Evolutionary conservation across 441 rosid genomes (phyloP).

Genomic region (Gossypium davidsonii): DNA sequence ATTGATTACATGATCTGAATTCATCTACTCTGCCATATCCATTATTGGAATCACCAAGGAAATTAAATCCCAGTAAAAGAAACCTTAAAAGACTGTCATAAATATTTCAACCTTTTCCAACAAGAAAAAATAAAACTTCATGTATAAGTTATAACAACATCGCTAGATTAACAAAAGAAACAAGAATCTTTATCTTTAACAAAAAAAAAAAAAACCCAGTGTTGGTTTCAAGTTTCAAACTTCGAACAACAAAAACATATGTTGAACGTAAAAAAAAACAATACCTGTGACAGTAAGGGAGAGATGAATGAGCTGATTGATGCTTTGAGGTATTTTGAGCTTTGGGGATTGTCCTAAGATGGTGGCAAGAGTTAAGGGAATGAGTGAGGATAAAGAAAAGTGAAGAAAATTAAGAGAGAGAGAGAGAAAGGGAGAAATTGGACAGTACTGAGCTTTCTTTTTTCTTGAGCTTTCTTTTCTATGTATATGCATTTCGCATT

Average conservation of each 20-base stretch:
- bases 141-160: not conserved
- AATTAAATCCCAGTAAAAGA: not conserved
- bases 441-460: not conserved
- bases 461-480: not conserved
- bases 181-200: not conserved
- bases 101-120: too few species aligned
- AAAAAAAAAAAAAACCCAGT: not conserved
- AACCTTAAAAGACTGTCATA: not conserved
- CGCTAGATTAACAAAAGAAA: not conserved
- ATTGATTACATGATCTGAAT: slow-evolving; percentile 11
- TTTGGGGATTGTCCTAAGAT: slow-evolving; percentile 32
- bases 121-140: not conserved
- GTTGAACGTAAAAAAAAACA: not conserved
- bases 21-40: slow-evolving; percentile 16
- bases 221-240: not conserved
- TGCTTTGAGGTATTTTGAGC: not conserved
- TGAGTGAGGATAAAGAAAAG: slow-evolving; percentile 41
- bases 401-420: not conserved
- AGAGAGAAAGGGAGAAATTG: not conserved
- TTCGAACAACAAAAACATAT: not conserved
- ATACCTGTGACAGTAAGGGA: slow-evolving; percentile 12
- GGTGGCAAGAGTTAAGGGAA: slow-evolving; percentile 49
- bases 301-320: slow-evolving; percentile 1
- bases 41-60: slow-evolving; percentile 19
- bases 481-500: not conserved